Evolutionary conservation across 805 yeast species (phyloP).

Genomic region (Cyberlindnera bimundalis): DNA sequence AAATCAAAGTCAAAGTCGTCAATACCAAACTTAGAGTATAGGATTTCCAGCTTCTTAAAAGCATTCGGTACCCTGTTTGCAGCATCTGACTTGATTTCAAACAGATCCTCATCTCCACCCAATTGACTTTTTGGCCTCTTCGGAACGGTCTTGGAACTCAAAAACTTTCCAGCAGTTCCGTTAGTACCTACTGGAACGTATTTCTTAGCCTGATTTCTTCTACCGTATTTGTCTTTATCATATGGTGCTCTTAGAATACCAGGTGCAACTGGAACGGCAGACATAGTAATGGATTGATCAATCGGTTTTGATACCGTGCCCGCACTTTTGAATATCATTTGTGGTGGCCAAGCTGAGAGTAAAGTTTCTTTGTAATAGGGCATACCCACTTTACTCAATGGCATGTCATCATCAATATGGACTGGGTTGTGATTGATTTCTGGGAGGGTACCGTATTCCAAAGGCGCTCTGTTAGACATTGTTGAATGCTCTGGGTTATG

Average conservation of each 20-base stretch:
- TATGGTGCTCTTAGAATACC: slow-evolving; percentile 45
- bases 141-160: slow-evolving; percentile 51
- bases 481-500: slow-evolving; percentile 40
- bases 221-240: slow-evolving; percentile 54
- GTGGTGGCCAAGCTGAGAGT: slow-evolving; percentile 76
- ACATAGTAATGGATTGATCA: slow-evolving; percentile 42
- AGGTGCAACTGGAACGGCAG: slow-evolving; percentile 35
- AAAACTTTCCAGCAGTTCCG: slow-evolving; percentile 41
- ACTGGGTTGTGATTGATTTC: slow-evolving; percentile 32
- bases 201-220: slow-evolving; percentile 45
- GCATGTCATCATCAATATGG: slow-evolving; percentile 42
- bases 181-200: slow-evolving; percentile 38
- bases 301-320: slow-evolving; percentile 59
- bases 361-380: slow-evolving; percentile 80
- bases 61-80: slow-evolving; percentile 62
- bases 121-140: slow-evolving; percentile 30
- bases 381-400: slow-evolving; percentile 74
- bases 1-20: slow-evolving; percentile 89
- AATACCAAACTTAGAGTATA: slow-evolving; percentile 87
- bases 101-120: slow-evolving; percentile 26
- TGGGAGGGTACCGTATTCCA: slow-evolving; percentile 54
- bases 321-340: slow-evolving; percentile 53
- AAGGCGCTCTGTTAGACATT: slow-evolving; percentile 41
- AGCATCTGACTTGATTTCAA: slow-evolving; percentile 29
- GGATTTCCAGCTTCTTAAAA: slow-evolving; percentile 68